Percentiles rank a stretch among this genome's conserved stretches.
phyloP scores from a whole-genome alignment of 2,329 filamentous ascomycete genomes.

The Pleurostoma richardsiae region DNA sequence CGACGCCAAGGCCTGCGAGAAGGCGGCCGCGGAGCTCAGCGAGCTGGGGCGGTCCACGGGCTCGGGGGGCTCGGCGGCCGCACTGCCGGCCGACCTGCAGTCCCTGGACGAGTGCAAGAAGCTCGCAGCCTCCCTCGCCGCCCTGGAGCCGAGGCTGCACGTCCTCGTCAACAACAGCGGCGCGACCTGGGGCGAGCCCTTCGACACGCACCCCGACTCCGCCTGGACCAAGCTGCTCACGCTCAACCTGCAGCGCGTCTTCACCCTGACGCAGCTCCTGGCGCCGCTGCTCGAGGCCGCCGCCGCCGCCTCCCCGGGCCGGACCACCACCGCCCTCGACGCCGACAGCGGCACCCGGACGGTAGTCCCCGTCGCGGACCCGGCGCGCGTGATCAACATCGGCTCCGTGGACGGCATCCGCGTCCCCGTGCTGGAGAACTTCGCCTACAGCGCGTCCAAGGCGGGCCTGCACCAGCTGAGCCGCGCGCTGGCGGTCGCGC shows the following conservation, averaged over 20 bases:
- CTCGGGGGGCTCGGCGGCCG: constrained; percentile 42
- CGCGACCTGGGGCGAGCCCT: constrained; percentile 57
- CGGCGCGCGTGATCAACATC: constrained; percentile 59
- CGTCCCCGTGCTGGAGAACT: constrained; percentile 55
- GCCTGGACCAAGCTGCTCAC: constrained; percentile 57
- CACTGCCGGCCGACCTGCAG: constrained; percentile 62
- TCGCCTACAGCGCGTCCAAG: constrained; percentile 56
- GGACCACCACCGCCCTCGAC: constrained; percentile 18
- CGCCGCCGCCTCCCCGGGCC: constrained; percentile 30
- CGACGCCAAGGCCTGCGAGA: constrained; percentile 51
- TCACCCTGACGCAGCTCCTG: constrained; percentile 59
- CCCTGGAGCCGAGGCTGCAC: constrained; percentile 47
- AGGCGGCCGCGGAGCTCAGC: constrained; percentile 52
- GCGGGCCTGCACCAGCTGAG: constrained; percentile 61
- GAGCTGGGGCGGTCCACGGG: constrained; percentile 26
- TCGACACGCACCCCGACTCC: constrained; percentile 53
- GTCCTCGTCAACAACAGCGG: constrained; percentile 64
- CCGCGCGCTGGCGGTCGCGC: constrained; percentile 52
- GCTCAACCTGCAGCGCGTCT: constrained; percentile 64
- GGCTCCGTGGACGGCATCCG: constrained; percentile 59
- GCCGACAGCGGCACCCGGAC: constrained; percentile 5
- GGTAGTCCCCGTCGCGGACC: constrained; percentile 23
- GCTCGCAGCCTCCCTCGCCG: constrained; percentile 45
- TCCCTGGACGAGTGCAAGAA: constrained; percentile 48
- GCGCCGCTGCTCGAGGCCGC: constrained; percentile 53